Evolutionary conservation across 176 grass and related monocot species (phyloP), one percentile per base, ranked within the genome.

Genomic region (Triticum dicoccoides): DNA sequence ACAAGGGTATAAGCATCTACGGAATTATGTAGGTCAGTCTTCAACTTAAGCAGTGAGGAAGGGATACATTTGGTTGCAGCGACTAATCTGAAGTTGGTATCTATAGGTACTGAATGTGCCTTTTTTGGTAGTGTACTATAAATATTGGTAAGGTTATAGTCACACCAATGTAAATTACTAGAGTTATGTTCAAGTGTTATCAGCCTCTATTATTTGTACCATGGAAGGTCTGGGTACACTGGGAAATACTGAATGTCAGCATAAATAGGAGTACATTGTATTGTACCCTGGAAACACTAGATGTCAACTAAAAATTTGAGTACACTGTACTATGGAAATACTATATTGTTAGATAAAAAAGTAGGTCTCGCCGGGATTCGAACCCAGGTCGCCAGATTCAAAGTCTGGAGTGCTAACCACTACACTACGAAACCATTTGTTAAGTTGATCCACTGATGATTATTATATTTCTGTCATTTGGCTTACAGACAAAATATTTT

Each of bases 331-430:
- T 4, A 70, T 70, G 34, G 34, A 70, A 38, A 70, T 38, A 70
- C 67, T 39, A 29, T 38, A 38, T 14, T 69, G 66, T 18, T 18
- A 73, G 20, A 38, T 54, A 54, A 73, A 73, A 45, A 25, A 42
- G 56, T 73, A 75, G 72, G 72, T 75, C 72, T 49, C 23, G 42
- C 89, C 92, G 90, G 94, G 97, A 98, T 94, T 96, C 88, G 97
- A 98, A 98, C 94, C 94, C 94, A 96, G 90, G 94, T 98, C 85
- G 88, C 97, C 90, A 96, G 92, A 96, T 98, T 98, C 94, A 98
- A 95, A 98, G 91, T 98, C 95, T 93, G 91, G 95, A 98, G 95
- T 98, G 95, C 93, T 98, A 98, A 98, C 95, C 89, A 98, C 95
- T 95, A 98, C 95, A 98, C 95, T 65, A 89, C 12, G 77, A 78